A percentile compares a stretch with the other conserved stretches of the same genome.
These are phyloP conservation scores for Pseudomonodictys pantanalensis DNA, from an alignment of 495 filamentous ascomycete genomes.

Conservation along the genomic window DNA sequence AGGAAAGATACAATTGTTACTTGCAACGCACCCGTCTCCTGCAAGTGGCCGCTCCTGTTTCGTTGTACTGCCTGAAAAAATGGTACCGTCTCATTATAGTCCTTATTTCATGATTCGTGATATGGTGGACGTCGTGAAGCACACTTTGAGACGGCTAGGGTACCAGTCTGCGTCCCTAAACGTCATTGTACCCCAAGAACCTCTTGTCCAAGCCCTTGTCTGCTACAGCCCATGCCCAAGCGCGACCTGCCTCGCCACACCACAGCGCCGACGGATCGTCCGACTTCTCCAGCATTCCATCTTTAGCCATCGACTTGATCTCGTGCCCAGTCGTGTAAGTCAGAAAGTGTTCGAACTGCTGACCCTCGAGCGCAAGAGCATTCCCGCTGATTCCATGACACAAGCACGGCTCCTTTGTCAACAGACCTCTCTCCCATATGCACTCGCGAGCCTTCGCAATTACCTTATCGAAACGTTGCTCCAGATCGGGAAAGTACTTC, in stretches of 20 bases:
- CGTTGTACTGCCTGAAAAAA: too few relatives aligned
- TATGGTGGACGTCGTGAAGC: conserved; percentile 21
- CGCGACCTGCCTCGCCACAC: conserved; percentile 49
- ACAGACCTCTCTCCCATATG: conserved; percentile 51
- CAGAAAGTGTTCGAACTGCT: conserved; percentile 52
- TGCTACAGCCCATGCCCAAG: conserved; percentile 50
- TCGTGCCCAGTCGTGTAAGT: conserved; percentile 50
- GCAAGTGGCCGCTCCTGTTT: too few relatives aligned
- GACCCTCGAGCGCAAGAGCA: conserved; percentile 48
- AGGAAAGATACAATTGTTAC: too few relatives aligned
- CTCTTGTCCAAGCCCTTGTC: conserved; percentile 42
- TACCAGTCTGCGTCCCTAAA: conserved; percentile 29
- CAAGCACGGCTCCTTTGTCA: conserved; percentile 61
- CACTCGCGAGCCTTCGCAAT: conserved; percentile 47
- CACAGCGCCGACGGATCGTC: conserved; percentile 44
- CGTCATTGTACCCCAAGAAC: conserved; percentile 48
- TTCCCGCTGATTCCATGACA: conserved; percentile 67
- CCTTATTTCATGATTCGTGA: conserved; percentile 24
- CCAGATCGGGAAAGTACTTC: conserved; percentile 49
- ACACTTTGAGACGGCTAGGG: neutral
- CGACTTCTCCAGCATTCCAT: conserved; percentile 45
- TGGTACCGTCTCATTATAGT: too few relatives aligned
- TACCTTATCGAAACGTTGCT: conserved; percentile 48
- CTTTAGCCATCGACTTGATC: conserved; percentile 48
- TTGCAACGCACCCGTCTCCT: too few relatives aligned